phyloP scores from a whole-genome alignment of 805 yeast species.

The Nematodospora valgi region DNA sequence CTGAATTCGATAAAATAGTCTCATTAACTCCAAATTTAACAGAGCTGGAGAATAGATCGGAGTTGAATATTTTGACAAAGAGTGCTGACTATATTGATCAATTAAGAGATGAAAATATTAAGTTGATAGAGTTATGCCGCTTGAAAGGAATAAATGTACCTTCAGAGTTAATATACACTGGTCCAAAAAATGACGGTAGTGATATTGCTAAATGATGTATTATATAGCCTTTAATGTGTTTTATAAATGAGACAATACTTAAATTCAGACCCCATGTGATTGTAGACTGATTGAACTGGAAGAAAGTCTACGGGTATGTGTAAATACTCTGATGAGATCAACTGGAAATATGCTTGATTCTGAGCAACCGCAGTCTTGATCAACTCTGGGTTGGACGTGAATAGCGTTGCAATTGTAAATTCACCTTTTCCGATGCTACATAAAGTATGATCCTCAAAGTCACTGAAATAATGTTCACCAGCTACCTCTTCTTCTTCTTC shows the following conservation, averaged over 20 bases:
- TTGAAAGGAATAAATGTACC: constrained; percentile 42
- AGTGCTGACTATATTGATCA: constrained; percentile 52
- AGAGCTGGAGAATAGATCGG: constrained; percentile 74
- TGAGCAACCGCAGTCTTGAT: constrained; percentile 3
- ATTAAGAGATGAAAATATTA: constrained; percentile 48
- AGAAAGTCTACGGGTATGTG: constrained; percentile 11
- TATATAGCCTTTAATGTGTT: constrained; percentile 1
- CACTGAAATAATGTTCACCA: neutral
- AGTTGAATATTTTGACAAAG: constrained; percentile 67
- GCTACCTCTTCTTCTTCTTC: constrained; percentile 22
- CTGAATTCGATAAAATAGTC: constrained; percentile 76
- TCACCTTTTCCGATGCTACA: constrained; percentile 10
- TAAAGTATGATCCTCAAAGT: constrained; percentile 13
- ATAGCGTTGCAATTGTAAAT: constrained; percentile 10
- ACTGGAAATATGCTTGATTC: neutral
- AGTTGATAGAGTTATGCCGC: constrained; percentile 40
- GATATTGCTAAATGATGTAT: constrained; percentile 10
- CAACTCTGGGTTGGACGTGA: constrained; percentile 13
- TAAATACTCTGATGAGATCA: constrained; percentile 1
- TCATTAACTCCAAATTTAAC: constrained; percentile 69
- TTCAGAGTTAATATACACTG: constrained; percentile 29
- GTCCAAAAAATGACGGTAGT: constrained; percentile 20
- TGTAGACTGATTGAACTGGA: constrained; percentile 15
- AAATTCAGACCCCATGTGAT: constrained; percentile 11
- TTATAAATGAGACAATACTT: constrained; percentile 12